phyloP scores from a whole-genome alignment of 208 protist species.

The Phytomonas sp. region DNA sequence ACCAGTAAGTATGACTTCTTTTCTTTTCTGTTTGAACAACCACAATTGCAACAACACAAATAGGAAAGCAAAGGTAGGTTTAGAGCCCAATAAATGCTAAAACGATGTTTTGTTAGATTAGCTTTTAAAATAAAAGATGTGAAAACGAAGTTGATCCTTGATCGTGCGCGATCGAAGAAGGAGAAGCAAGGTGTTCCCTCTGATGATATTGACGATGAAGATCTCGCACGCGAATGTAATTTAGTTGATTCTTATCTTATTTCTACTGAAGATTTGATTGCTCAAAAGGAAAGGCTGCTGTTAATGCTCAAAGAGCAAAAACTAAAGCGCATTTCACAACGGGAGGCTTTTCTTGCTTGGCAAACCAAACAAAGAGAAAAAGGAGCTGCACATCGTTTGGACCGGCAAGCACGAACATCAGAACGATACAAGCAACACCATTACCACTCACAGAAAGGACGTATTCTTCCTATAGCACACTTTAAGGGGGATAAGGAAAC shows the following conservation, averaged over 20 bases:
- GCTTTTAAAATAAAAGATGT: slow-evolving; percentile 20
- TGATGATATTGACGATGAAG: slow-evolving; percentile 31
- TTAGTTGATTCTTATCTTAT: slow-evolving; percentile 17
- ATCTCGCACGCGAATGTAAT: slow-evolving; percentile 28
- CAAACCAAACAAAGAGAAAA: slow-evolving; percentile 82
- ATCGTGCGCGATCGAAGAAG: slow-evolving; percentile 15
- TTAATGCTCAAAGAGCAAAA: slow-evolving; percentile 50
- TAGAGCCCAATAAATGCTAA: background rate
- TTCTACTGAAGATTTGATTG: slow-evolving; percentile 17
- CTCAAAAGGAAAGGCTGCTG: slow-evolving; percentile 30
- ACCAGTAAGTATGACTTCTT: background rate
- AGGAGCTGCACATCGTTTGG: slow-evolving; percentile 64
- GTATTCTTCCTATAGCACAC: slow-evolving; percentile 39
- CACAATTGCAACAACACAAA: background rate
- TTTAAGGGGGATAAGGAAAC: background rate
- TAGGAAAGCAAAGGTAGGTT: background rate
- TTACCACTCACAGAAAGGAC: slow-evolving; percentile 51
- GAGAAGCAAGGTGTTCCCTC: slow-evolving; percentile 21
- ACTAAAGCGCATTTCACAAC: slow-evolving; percentile 39
- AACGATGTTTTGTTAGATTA: background rate
- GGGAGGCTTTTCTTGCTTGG: slow-evolving; percentile 77
- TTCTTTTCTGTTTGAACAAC: background rate
- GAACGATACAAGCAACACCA: slow-evolving; percentile 72
- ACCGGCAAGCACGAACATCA: slow-evolving; percentile 47
- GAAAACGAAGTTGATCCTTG: slow-evolving; percentile 18